These are phyloP conservation scores for Triticum monococcum DNA, from an alignment of 176 grass and related monocot species.

Conservation along the genomic window DNA sequence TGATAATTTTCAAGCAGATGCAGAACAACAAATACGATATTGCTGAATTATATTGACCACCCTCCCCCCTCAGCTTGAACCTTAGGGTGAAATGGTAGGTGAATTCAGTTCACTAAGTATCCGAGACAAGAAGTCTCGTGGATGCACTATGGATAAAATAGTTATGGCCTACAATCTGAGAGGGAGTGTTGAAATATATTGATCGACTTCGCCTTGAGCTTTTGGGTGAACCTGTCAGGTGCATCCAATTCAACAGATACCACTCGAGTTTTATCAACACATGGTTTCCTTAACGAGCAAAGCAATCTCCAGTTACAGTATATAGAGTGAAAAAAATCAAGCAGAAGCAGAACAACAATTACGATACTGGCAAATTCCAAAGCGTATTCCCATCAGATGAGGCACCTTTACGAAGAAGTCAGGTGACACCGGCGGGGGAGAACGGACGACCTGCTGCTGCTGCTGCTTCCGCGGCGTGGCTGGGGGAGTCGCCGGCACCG, in stretches of 20 bases:
- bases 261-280: not conserved
- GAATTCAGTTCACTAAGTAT: not conserved
- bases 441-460: slow-evolving; percentile 30
- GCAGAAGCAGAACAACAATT: not conserved
- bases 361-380: not conserved
- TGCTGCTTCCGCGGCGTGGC: not conserved
- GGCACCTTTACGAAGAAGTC: slow-evolving; percentile 71
- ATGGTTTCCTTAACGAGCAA: not conserved
- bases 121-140: not conserved
- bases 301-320: not conserved
- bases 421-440: slow-evolving; percentile 11
- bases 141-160: not conserved
- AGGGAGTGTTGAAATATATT: not conserved
- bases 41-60: not conserved
- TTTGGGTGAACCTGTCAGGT: not conserved
- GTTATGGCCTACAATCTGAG: not conserved
- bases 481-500: slow-evolving; percentile 6
- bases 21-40: no score
- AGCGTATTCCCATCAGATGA: slow-evolving; percentile 19
- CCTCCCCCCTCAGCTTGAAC: not conserved
- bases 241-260: not conserved
- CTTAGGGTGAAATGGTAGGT: not conserved
- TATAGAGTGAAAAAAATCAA: not conserved
- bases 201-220: not conserved
- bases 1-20: no score